Evolutionary conservation across 768 basidiomycete genomes (phyloP).

Genomic region (Zangia roseola): DNA sequence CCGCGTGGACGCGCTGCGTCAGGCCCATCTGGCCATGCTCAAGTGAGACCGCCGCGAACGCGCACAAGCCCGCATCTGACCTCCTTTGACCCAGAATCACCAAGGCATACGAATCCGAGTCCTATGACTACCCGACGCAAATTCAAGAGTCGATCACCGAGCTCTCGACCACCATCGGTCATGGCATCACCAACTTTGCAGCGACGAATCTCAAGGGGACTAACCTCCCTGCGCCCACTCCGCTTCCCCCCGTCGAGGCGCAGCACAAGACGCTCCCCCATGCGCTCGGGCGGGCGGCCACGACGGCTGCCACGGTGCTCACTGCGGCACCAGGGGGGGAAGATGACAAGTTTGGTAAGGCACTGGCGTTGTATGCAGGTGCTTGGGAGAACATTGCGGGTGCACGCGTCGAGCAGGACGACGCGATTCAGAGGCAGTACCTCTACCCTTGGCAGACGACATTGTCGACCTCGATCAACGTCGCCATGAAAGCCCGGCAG

Average conservation of each 20-base stretch:
- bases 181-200: conserved; percentile 79
- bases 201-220: conserved; percentile 88
- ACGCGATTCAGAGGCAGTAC: conserved; percentile 62
- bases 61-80: background rate
- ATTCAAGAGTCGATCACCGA: conserved; percentile 81
- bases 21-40: conserved; percentile 72
- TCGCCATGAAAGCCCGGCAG: conserved; percentile 91
- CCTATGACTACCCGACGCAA: conserved; percentile 88
- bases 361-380: conserved; percentile 72
- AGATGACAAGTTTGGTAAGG: conserved; percentile 73
- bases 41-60: conserved; percentile 51
- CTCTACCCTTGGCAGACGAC: conserved; percentile 87
- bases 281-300: conserved; percentile 82
- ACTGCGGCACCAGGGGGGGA: conserved; percentile 43
- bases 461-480: conserved; percentile 74
- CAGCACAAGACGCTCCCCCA: conserved; percentile 98
- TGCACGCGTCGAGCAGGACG: conserved; percentile 81
- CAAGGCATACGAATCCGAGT: conserved; percentile 84
- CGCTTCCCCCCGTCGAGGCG: conserved; percentile 50
- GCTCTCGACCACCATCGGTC: conserved; percentile 65
- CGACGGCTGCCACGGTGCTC: conserved; percentile 51
- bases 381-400: conserved; percentile 83
- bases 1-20: conserved; percentile 87
- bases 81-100: conserved; percentile 54
- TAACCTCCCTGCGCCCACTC: conserved; percentile 70